These are phyloP conservation scores for Botrytis sinoallii DNA, from an alignment of 2,329 filamentous ascomycete genomes.

Conservation along the genomic window DNA sequence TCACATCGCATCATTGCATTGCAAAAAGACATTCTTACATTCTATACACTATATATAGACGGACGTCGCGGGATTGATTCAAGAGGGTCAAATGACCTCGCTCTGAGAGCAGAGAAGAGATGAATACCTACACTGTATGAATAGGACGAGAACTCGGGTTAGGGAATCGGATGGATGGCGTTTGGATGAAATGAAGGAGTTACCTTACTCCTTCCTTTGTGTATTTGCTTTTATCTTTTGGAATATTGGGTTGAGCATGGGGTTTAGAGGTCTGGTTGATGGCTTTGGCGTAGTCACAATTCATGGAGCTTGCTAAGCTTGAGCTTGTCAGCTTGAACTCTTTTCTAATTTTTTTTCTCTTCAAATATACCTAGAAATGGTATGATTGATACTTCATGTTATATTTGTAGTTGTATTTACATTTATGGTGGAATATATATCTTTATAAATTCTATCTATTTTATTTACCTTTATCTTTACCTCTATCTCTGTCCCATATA, in stretches of 20 bases:
- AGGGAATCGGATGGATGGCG: neutral
- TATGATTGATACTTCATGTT: neutral
- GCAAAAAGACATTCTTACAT: neutral
- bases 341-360: neutral
- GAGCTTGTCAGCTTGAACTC: neutral
- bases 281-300: neutral
- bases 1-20: neutral
- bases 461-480: neutral
- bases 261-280: neutral
- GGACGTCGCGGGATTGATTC: neutral
- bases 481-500: neutral
- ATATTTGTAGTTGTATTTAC: neutral
- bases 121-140: constrained; percentile 3
- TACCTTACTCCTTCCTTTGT: neutral
- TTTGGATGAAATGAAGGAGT: neutral
- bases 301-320: neutral
- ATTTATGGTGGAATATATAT: neutral
- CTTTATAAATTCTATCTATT: neutral
- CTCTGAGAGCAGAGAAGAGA: neutral
- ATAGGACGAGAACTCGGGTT: neutral
- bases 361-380: neutral
- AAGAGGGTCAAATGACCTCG: too few relatives aligned
- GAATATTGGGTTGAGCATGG: neutral
- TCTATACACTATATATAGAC: neutral
- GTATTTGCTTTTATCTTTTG: neutral